phyloP scores from a whole-genome alignment of 2,329 filamentous ascomycete species.

The Lasiodiplodia hormozganensis region DNA sequence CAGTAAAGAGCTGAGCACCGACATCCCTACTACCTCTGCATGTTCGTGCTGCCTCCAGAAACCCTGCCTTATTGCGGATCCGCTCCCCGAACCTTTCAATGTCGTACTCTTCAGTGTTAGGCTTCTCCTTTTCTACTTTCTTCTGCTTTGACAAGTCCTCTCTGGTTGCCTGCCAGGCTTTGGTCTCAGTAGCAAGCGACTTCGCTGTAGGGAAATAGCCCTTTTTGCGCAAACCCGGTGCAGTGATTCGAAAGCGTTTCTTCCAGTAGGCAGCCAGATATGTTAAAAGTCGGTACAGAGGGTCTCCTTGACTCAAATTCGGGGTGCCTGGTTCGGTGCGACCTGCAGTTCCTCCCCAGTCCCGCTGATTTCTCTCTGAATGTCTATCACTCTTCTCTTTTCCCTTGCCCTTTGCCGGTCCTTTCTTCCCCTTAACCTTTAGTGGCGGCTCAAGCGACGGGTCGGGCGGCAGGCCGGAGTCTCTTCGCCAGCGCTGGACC shows the following conservation, averaged over 20 bases:
- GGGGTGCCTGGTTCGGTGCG: constrained; percentile 70
- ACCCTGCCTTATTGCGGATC: constrained; percentile 70
- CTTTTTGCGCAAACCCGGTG: constrained; percentile 83
- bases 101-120: constrained; percentile 58
- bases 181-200: constrained; percentile 74
- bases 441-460: neutral
- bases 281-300: constrained; percentile 77
- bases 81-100: constrained; percentile 76
- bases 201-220: constrained; percentile 81
- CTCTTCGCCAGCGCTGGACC: constrained; percentile 58
- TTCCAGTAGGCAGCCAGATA: constrained; percentile 87
- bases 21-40: constrained; percentile 86
- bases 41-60: constrained; percentile 70
- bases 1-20: constrained; percentile 88
- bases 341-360: constrained; percentile 76
- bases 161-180: constrained; percentile 66
- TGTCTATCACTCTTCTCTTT: constrained; percentile 49
- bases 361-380: constrained; percentile 57
- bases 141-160: neutral
- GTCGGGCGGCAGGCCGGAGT: constrained; percentile 73
- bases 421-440: constrained; percentile 31
- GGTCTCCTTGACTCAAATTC: constrained; percentile 84
- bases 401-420: constrained; percentile 37
- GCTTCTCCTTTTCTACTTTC: neutral
- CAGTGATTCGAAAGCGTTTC: constrained; percentile 77